phyloP scores from a whole-genome alignment of 2,329 filamentous ascomycete genomes.

The Plectosphaerella sp. region DNA sequence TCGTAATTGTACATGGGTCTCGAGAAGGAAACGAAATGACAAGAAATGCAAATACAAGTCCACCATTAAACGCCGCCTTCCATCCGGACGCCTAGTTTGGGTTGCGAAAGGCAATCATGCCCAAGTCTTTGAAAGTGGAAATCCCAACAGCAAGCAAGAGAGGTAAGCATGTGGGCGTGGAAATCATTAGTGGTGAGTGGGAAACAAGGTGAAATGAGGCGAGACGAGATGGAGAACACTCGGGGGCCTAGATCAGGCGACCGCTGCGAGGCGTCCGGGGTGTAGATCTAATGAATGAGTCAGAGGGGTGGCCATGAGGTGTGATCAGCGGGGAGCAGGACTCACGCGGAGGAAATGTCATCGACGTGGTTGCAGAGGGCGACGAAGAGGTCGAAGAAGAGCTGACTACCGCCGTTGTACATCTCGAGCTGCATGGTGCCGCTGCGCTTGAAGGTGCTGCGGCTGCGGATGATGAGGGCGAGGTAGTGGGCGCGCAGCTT shows the following conservation, averaged over 20 bases:
- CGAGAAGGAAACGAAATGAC: slow-evolving; percentile 7
- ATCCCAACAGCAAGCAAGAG: background rate
- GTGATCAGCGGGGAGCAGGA: slow-evolving; percentile 8
- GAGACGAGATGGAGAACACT: background rate
- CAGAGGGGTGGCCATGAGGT: slow-evolving; percentile 8
- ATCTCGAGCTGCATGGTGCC: slow-evolving; percentile 96
- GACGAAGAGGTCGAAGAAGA: slow-evolving; percentile 93
- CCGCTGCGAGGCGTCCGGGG: slow-evolving; percentile 36
- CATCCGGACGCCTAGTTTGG: background rate
- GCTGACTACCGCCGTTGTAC: slow-evolving; percentile 73
- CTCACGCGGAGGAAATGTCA: slow-evolving; percentile 57
- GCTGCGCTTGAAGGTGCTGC: slow-evolving; percentile 86
- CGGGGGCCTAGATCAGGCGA: slow-evolving; percentile 19
- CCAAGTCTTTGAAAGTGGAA: background rate
- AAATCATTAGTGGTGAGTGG: slow-evolving; percentile 18
- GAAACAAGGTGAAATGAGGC: slow-evolving; percentile 1
- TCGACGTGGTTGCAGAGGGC: slow-evolving; percentile 88
- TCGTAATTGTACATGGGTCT: slow-evolving; percentile 28
- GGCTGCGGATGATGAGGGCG: slow-evolving; percentile 83
- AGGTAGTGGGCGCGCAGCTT: slow-evolving; percentile 88
- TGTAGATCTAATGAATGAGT: slow-evolving; percentile 18
- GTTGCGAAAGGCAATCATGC: background rate
- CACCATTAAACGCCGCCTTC: slow-evolving; percentile 1
- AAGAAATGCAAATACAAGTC: background rate
- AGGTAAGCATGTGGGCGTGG: slow-evolving; percentile 3